Conservation (phyloP, 768 basidiomycete genomes). For the Suillus tomentosus region DNA sequence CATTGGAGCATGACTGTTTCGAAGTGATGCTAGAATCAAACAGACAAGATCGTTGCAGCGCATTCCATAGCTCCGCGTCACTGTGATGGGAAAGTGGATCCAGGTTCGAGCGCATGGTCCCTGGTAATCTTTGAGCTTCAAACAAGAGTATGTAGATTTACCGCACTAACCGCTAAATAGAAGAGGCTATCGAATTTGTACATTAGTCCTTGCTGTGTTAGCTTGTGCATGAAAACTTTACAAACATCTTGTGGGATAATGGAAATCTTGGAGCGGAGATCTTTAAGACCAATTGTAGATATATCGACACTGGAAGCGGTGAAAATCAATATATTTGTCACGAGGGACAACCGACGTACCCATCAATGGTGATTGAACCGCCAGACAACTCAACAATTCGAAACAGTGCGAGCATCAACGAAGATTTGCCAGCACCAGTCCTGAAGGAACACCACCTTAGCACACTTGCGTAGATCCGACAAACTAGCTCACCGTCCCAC, state of each 20-base stretch:
- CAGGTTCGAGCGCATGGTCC: conserved; percentile 78
- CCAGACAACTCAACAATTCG: conserved; percentile 65
- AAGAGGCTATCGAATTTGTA: conserved; percentile 42
- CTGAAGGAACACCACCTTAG: conserved; percentile 11
- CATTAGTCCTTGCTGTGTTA: neutral
- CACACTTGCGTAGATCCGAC: neutral
- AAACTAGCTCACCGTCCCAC: conserved; percentile 50
- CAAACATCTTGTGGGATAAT: conserved; percentile 72
- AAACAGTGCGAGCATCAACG: conserved; percentile 65
- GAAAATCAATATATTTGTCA: neutral
- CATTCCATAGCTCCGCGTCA: conserved; percentile 82
- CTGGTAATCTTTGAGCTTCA: conserved; percentile 38
- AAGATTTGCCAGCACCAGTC: conserved; percentile 64
- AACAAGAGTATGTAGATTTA: conserved; percentile 21
- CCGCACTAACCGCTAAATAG: conserved; percentile 53
- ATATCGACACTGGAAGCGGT: conserved; percentile 39
- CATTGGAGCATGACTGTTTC: conserved; percentile 19
- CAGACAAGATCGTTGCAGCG: conserved; percentile 77
- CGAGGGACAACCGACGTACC: conserved; percentile 32
- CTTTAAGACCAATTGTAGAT: conserved; percentile 53
- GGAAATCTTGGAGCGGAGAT: conserved; percentile 58
- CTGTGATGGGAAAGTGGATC: conserved; percentile 83
- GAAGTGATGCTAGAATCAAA: conserved; percentile 47
- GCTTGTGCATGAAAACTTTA: conserved; percentile 10
- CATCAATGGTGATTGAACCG: conserved; percentile 67